Evolutionary conservation across 768 basidiomycete species (phyloP).

Genomic region (Harrya chromipes): DNA sequence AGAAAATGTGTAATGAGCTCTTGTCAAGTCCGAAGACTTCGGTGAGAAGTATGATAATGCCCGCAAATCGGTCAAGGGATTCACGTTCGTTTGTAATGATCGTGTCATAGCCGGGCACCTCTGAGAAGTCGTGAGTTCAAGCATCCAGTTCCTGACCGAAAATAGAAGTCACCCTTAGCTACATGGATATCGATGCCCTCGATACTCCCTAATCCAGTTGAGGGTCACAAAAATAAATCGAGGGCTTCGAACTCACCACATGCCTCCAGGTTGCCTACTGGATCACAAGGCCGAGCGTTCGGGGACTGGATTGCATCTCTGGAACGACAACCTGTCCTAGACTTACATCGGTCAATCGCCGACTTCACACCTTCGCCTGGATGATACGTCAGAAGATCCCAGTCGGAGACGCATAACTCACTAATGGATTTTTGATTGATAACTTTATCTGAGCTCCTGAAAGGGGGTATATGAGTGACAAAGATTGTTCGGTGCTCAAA

Average conservation of each 20-base stretch:
- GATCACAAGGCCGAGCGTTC: conserved; percentile 74
- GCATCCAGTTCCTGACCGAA: neutral
- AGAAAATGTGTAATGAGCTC: conserved; percentile 76
- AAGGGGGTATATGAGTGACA: too few species aligned
- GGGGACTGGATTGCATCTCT: conserved; percentile 59
- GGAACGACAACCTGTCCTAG: conserved; percentile 60
- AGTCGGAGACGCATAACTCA: neutral
- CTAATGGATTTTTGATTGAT: too few species aligned
- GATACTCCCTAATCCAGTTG: conserved; percentile 44
- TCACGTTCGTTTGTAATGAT: conserved; percentile 50
- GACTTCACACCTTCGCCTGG: conserved; percentile 56
- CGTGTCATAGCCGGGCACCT: conserved; percentile 41
- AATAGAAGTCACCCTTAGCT: conserved; percentile 44
- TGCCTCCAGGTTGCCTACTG: conserved; percentile 49
- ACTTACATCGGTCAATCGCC: conserved; percentile 64
- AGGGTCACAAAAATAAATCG: neutral
- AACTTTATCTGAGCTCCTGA: too few species aligned
- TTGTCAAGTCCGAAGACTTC: conserved; percentile 70
- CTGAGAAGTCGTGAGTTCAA: neutral
- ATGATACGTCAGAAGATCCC: neutral
- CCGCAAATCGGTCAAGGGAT: conserved; percentile 61
- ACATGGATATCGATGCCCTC: conserved; percentile 56
- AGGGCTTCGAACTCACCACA: conserved; percentile 43
- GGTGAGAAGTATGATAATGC: conserved; percentile 59
- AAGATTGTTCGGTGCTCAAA: too few species aligned